Conservation (phyloP, 768 basidiomycete genomes). For the Clavulina sp. region DNA sequence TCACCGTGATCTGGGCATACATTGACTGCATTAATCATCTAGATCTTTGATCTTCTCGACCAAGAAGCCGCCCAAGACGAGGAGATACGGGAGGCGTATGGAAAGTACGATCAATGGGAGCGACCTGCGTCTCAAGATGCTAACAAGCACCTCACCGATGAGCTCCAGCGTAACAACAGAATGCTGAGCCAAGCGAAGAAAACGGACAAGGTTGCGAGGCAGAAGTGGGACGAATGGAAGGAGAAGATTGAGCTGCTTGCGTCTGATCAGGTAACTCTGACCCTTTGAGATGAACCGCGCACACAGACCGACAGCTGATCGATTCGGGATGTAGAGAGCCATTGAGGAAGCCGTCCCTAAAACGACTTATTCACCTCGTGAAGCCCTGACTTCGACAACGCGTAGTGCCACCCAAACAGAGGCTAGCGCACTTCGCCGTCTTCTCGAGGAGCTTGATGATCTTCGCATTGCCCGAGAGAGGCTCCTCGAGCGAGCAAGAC, state of each 20-base stretch:
- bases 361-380: not conserved
- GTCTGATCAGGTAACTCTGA: conserved; percentile 34
- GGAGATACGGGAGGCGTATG: conserved; percentile 34
- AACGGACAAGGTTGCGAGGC: conserved; percentile 59
- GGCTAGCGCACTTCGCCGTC: conserved; percentile 50
- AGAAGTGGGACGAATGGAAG: conserved; percentile 86
- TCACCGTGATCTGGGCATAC: not conserved
- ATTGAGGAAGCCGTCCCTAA: conserved; percentile 8
- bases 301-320: not conserved
- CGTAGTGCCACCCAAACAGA: conserved; percentile 36
- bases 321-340: conserved; percentile 1
- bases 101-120: conserved; percentile 22
- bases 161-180: conserved; percentile 51
- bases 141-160: conserved; percentile 52
- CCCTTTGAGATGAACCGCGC: not conserved
- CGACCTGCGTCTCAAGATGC: conserved; percentile 62
- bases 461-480: conserved; percentile 41
- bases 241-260: conserved; percentile 50
- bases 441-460: conserved; percentile 68
- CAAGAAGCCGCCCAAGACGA: conserved; percentile 79
- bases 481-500: conserved; percentile 45
- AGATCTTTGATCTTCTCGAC: conserved; percentile 87
- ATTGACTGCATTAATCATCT: not conserved
- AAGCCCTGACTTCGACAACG: conserved; percentile 15
- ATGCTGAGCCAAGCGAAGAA: conserved; percentile 53